These are phyloP conservation scores for Pythium vanterpoolii DNA, from an alignment of 352 stramenopile genomes.

Conservation along the genomic window DNA sequence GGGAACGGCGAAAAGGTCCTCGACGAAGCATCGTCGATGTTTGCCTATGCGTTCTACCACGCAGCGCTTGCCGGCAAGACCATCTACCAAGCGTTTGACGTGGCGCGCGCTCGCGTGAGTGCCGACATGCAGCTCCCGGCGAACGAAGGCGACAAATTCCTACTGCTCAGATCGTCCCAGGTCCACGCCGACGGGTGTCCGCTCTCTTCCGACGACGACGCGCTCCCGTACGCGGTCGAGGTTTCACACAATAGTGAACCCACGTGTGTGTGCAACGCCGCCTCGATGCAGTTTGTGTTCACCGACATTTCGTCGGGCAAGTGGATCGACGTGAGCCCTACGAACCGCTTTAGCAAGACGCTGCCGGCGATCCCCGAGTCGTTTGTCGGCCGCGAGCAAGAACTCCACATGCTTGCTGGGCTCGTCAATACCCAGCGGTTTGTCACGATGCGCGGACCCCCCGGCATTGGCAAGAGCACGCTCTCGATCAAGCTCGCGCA, in stretches of 20 bases:
- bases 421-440: conserved; percentile 57
- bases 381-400: conserved; percentile 72
- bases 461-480: conserved; percentile 77
- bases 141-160: conserved; percentile 70
- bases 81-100: conserved; percentile 72
- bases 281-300: conserved; percentile 60
- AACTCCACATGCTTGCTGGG: conserved; percentile 64
- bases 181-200: conserved; percentile 53
- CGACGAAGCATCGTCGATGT: conserved; percentile 72
- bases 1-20: conserved; percentile 62
- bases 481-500: conserved; percentile 69
- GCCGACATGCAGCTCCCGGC: conserved; percentile 64
- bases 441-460: conserved; percentile 67
- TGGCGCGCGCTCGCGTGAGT: conserved; percentile 63
- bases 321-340: conserved; percentile 70
- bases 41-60: conserved; percentile 79
- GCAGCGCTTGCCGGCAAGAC: conserved; percentile 68
- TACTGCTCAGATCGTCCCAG: conserved; percentile 67
- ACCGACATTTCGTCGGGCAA: conserved; percentile 69
- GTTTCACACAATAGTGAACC: conserved; percentile 42
- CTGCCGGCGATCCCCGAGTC: conserved; percentile 59
- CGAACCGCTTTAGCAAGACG: conserved; percentile 68
- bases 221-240: conserved; percentile 37
- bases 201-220: conserved; percentile 25
- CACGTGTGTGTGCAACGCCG: conserved; percentile 52